Evolutionary conservation across 768 basidiomycete species (phyloP).

Genomic region (Rhodotorula sphaerocarpa): DNA sequence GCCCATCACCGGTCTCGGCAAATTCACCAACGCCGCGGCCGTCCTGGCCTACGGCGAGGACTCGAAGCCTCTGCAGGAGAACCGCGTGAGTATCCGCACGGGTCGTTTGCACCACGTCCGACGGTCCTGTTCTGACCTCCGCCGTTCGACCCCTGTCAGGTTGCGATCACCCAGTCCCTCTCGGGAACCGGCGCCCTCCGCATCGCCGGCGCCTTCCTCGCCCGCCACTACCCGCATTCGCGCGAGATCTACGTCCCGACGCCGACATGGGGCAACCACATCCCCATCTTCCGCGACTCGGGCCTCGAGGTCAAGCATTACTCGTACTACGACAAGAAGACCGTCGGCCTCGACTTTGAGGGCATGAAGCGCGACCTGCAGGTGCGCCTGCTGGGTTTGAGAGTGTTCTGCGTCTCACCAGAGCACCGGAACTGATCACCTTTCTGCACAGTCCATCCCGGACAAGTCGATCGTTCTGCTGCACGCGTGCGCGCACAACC

Average conservation of each 20-base stretch:
- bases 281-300: constrained; percentile 81
- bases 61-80: constrained; percentile 62
- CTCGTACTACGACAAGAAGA: constrained; percentile 87
- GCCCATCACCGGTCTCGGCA: constrained; percentile 76
- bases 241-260: constrained; percentile 76
- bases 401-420: too few relatives aligned
- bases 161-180: constrained; percentile 67
- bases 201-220: constrained; percentile 77
- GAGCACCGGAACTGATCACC: neutral
- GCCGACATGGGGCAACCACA: constrained; percentile 93
- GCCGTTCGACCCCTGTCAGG: constrained; percentile 38
- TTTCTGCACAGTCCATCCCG: constrained; percentile 56
- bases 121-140: neutral
- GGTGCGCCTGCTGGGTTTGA: constrained; percentile 3
- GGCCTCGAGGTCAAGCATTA: constrained; percentile 79
- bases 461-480: constrained; percentile 75
- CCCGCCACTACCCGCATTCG: constrained; percentile 64
- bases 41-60: constrained; percentile 69
- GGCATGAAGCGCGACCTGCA: constrained; percentile 52
- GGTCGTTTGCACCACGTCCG: neutral
- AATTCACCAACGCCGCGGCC: constrained; percentile 72
- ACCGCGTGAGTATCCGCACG: constrained; percentile 51
- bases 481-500: constrained; percentile 94
- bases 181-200: constrained; percentile 96
- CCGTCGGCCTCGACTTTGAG: constrained; percentile 72